A percentile compares a stretch with the other conserved stretches of the same genome.
phyloP scores from a whole-genome alignment of 2,329 filamentous ascomycete genomes.

The Colletotrichum australisinense region DNA sequence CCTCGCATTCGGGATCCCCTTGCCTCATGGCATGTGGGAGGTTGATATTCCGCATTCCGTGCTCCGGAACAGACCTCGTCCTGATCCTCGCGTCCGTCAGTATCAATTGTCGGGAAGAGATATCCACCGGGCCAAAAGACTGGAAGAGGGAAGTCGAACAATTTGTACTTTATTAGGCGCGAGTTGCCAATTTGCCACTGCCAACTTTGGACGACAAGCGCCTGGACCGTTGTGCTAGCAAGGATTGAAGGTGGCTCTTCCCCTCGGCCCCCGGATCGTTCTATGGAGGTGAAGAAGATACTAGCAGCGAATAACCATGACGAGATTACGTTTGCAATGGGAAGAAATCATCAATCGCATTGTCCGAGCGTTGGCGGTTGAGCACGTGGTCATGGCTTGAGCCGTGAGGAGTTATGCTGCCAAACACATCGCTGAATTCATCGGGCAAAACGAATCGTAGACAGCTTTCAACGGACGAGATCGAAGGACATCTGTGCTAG shows the following conservation, averaged over 20 bases:
- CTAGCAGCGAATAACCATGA: neutral
- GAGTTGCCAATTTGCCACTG: slow-evolving; percentile 11
- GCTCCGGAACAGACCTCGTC: neutral
- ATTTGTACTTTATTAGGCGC: neutral
- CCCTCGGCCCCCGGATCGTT: neutral
- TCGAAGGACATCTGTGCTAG: neutral
- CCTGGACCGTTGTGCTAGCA: slow-evolving; percentile 8
- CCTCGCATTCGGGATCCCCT: slow-evolving; percentile 11
- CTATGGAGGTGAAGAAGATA: neutral
- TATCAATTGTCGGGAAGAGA: neutral
- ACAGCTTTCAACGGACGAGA: neutral
- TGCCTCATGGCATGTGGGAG: slow-evolving; percentile 10
- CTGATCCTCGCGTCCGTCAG: neutral
- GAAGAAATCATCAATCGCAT: neutral
- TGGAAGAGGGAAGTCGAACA: neutral
- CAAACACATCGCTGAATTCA: slow-evolving; percentile 2
- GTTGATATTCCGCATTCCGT: slow-evolving; percentile 8
- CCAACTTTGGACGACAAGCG: neutral
- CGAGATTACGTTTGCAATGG: slow-evolving; percentile 15
- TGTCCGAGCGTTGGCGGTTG: neutral
- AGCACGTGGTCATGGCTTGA: slow-evolving; percentile 5
- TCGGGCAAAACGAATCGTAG: neutral
- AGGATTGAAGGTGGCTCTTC: neutral
- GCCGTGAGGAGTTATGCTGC: neutral
- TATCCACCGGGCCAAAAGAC: neutral